Evolutionary conservation across 495 filamentous ascomycete genomes (phyloP), one percentile per base, ranked within the genome.

Genomic region (Chaetomium tenue): DNA sequence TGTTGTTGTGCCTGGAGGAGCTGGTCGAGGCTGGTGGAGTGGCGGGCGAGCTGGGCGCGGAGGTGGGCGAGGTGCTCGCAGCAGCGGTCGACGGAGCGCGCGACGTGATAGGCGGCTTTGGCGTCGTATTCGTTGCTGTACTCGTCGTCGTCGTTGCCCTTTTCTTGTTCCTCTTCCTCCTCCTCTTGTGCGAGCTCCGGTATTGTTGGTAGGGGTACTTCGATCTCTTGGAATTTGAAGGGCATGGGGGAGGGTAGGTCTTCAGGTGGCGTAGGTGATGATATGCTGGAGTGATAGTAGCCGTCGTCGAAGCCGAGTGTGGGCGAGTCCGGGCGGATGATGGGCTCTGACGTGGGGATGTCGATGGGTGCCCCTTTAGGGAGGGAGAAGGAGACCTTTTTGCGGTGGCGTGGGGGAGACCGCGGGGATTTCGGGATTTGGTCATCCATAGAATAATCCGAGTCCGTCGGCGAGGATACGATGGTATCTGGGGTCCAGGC

Each of bases 321-420:
- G 18, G 78, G 79, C 22, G 78, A 78, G 63, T 83, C 78, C 1
- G 80, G 77, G 33, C 78, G 78, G 64, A 81, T 72, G 22, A 76
- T 70, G 13, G 81, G 79, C 63, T 81, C 77, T 62, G 61, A 13
- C 11, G 47, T 18, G 26, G 37, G 3, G 28, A 48, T 28, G 9
- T 53, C 39, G 44, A 69, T 54, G 48, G 73, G 66, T 26, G 74
- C 66, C 51, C 77, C 71, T 4, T 77, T 68, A 9, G 78, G 69
- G 44, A 77, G 72, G 6, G 77, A 82, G 67, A 84, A 84, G 7
- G 81, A 82, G 0, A 85, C 82, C 68, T 81, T 82, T 73, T 84
- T 85, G 60, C 60, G 63, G 50, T 68, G 72, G 65, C 80, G 82
- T 6, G 71, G 18, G 16, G 69, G 72, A 40, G 64, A 60, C 30